Evolutionary conservation across 2,329 filamentous ascomycete genomes (phyloP), one percentile per base, ranked within the genome.

Genomic region (Huntiella bhutanensis): DNA sequence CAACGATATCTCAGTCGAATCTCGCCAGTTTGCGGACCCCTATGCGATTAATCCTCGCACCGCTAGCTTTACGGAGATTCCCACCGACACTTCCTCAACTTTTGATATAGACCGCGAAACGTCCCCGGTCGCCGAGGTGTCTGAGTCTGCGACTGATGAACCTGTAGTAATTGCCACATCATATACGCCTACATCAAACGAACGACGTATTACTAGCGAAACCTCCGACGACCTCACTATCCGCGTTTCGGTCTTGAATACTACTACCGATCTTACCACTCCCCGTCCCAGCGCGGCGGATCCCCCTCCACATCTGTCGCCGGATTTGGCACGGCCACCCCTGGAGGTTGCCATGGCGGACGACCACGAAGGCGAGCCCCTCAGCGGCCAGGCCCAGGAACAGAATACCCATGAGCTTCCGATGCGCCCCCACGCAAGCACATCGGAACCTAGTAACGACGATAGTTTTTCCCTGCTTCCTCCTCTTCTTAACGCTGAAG

Each of bases 401-500:
- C 44, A 46, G 22, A 13, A 45, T 5, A 15, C 12, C 4, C 46
- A 35, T 16, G 40, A 43, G 17, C 39, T 49, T 22, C 39, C 43
- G 13, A 43, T 43, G 33, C 43, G 16, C 12, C 28, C 39, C 11
- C 33, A 41, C n/a, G 40, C 36, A 4, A 45, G 15, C 33, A 17
- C 35, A 13, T 37, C 28, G 13, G 34, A 42, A 33, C 33, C 41
- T 4, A 12, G 15, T 15, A 39, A 41, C 17, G 35, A 51, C 36
- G 38, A 46, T 32, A 41, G 43, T n/a, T 41, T 45, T 19, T 47
- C 46, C 4, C 32, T 49, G 32, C 34, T 46, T 4, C 43, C 46
- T 7, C 42, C 49, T 11, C 40, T 48, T n/a, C 46, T 41, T 7
- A 43, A 45, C 17, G 28, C 48, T 33, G 46, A 48, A 10, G 46